Base-by-base conservation (phyloP, 2,329 filamentous ascomycete species). In the Fusarium chaquense region DNA sequence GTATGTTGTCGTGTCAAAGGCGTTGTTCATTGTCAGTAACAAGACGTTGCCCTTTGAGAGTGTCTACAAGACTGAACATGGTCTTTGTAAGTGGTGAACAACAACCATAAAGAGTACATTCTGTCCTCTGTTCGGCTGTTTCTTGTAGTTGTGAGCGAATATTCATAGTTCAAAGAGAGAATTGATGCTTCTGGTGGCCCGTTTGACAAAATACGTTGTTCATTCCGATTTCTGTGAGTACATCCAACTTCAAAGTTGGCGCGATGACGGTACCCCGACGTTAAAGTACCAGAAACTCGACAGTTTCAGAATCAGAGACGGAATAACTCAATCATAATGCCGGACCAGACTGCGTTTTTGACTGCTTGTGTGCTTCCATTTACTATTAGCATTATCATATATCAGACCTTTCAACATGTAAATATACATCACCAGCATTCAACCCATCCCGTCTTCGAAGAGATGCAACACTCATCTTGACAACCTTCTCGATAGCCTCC, bases 401-500 rank as follows among this genome's bases (percentile, higher is more conserved):
- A 40, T 73, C 70, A 4, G 72, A 63, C 12, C 72, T 61, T 46
- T 75, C 73, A 20, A 74, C 36, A 24, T 75, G 71, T 6, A 75
- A 41, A 24, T 69, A 71, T 55, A 75, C 47, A 20, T 67, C 64
- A 9, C 72, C 51, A 2, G 22, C 44, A 2, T 65, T 58, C 11
- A 65, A 26, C 16, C 62, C 70, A 18, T 71, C 67, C 4, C 22
- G 46, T 11, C 41, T 62, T 4, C 64, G 54, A 7, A 75, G 36
- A 3, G 53, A 35, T 1, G 65, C 65, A 40, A 75, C 68, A 13
- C 58, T 55, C 30, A 46, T 65, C 66, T 66, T 61, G 2, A 72
- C 73, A 3, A 52, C 63, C 45, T 47, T 67, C 30, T 75, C 73
- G 6, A 75, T 65, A 10, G 66, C 60, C 18, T 54, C 67, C 0